Evolutionary conservation across 352 stramenopile species (phyloP).

Genomic region (Pythium guiyangense): DNA sequence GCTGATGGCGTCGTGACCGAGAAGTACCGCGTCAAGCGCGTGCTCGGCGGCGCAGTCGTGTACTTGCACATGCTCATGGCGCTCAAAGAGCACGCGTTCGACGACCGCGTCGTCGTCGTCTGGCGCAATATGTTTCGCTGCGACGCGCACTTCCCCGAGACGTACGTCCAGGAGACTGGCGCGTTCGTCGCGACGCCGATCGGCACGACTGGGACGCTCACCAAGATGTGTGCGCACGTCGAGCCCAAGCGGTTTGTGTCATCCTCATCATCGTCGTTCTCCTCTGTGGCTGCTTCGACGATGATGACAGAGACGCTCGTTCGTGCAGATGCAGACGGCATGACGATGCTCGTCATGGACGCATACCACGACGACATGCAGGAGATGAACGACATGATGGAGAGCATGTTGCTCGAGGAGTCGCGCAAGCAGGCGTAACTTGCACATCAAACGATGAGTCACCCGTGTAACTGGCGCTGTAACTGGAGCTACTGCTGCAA

Average conservation of each 20-base stretch:
- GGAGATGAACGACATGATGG: no score
- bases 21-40: conserved; percentile 6
- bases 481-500: no score
- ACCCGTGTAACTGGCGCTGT: no score
- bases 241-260: conserved; percentile 3
- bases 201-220: not conserved
- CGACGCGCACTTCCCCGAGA: conserved; percentile 6
- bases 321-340: conserved; percentile 37
- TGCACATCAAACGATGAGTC: no score
- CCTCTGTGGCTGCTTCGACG: no score
- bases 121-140: conserved; percentile 9
- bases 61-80: not conserved
- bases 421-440: conserved; percentile 6
- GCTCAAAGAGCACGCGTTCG: conserved; percentile 1
- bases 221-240: conserved; percentile 5
- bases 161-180: conserved; percentile 8
- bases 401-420: conserved; percentile 48
- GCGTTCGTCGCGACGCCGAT: not conserved
- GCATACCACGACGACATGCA: conserved; percentile 51
- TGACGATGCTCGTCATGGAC: conserved; percentile 54
- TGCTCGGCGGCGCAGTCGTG: not conserved
- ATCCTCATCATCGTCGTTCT: no score
- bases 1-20: conserved; percentile 1
- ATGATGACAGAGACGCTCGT: conserved; percentile 10
- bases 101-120: conserved; percentile 1